Percentiles rank a stretch among this genome's conserved stretches.
Conservation (phyloP, 2,329 filamentous ascomycete genomes). For the Ceratocystis variospora region DNA sequence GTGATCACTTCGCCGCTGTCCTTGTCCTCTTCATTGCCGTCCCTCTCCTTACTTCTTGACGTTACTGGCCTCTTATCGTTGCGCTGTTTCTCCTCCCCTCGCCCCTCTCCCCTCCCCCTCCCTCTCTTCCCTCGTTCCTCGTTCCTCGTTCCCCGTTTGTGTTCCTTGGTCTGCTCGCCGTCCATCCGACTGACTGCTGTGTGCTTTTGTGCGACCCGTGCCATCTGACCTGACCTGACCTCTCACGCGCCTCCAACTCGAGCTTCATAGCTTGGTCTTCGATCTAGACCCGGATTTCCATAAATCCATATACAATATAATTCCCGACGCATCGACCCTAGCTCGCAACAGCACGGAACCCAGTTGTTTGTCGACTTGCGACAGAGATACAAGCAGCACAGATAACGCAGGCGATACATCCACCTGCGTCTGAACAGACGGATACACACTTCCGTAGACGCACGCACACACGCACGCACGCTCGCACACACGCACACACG, state of each 20-base stretch:
- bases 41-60: neutral
- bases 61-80: neutral
- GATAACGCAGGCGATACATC: neutral
- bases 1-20: neutral
- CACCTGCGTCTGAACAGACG: neutral
- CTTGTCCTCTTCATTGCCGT: neutral
- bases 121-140: neutral
- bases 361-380: neutral
- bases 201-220: no score
- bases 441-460: neutral
- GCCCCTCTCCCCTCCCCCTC: neutral
- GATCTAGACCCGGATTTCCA: no score
- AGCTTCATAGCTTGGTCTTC: no score
- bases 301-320: no score
- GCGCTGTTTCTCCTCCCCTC: neutral
- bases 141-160: neutral
- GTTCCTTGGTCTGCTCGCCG: no score
- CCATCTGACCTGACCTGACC: no score
- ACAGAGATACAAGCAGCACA: neutral
- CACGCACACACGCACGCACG: neutral
- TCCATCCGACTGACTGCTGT: no score
- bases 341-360: no score
- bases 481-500: neutral
- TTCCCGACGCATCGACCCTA: no score
- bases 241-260: no score